Percentiles rank a stretch among this genome's conserved stretches.
Conservation (phyloP, 106 monocot species). For the Dendrobium huoshanense region DNA sequence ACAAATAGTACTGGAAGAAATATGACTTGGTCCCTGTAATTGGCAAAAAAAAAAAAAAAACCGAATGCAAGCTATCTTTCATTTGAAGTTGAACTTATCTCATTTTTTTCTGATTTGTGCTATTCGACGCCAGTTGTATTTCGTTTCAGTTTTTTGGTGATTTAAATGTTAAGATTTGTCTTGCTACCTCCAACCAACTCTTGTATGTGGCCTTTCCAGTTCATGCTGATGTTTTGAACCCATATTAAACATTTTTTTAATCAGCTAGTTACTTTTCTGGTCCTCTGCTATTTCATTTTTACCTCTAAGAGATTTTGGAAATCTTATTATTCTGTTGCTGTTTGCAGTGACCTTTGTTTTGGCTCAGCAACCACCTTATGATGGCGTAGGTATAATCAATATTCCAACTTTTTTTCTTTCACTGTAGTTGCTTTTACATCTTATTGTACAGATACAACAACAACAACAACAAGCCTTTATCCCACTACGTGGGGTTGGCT, state of each 20-base stretch:
- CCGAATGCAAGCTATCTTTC: neutral
- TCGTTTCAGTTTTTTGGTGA: neutral
- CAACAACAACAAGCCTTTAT: too few species aligned
- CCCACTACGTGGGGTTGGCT: too few species aligned
- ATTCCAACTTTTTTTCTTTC: neutral
- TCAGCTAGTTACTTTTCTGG: neutral
- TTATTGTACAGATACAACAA: neutral
- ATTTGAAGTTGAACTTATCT: neutral
- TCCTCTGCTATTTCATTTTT: conserved; percentile 1
- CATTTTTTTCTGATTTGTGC: neutral
- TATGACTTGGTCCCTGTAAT: neutral
- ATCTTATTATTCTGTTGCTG: conserved; percentile 1
- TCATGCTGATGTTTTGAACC: neutral
- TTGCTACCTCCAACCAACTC: neutral
- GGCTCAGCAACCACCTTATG: conserved; percentile 76
- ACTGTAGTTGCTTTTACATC: neutral
- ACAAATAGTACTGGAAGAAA: neutral
- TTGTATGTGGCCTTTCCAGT: neutral
- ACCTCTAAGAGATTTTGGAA: neutral
- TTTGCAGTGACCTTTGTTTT: conserved; percentile 69
- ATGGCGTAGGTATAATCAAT: conserved; percentile 52
- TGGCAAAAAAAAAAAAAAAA: neutral
- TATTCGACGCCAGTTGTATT: neutral
- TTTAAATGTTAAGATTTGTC: neutral
- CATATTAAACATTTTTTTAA: neutral